A percentile compares a stretch with the other conserved stretches of the same genome.
phyloP scores from a whole-genome alignment of 2,329 filamentous ascomycete species.

The Lachnellula hyalina region DNA sequence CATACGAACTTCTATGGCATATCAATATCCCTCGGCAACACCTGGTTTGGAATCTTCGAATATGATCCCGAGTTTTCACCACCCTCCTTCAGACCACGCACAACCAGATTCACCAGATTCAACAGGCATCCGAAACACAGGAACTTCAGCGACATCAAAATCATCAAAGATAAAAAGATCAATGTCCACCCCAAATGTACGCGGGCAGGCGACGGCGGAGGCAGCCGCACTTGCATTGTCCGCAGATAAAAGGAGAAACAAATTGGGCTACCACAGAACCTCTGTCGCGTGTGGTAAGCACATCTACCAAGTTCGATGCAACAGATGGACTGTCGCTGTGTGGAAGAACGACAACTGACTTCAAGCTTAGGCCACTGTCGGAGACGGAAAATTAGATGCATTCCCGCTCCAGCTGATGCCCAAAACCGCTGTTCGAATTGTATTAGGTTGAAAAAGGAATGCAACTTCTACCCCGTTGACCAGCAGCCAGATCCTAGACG shows the following conservation, averaged over 20 bases:
- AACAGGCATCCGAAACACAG: slow-evolving; percentile 17
- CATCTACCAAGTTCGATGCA: slow-evolving; percentile 4
- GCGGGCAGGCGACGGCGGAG: slow-evolving; percentile 35
- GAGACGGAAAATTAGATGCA: slow-evolving; percentile 87
- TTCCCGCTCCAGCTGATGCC: slow-evolving; percentile 66
- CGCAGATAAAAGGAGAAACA: slow-evolving; percentile 73
- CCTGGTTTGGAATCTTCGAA: slow-evolving; percentile 23
- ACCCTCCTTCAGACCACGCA: slow-evolving; percentile 19
- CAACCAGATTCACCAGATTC: slow-evolving; percentile 19
- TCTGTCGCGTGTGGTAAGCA: slow-evolving; percentile 92
- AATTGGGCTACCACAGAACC: slow-evolving; percentile 90
- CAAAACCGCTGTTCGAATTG: slow-evolving; percentile 85
- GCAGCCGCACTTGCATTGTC: slow-evolving; percentile 30
- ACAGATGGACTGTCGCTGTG: slow-evolving; percentile 5
- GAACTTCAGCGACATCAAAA: slow-evolving; percentile 14
- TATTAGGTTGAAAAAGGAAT: slow-evolving; percentile 90
- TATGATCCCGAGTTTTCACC: slow-evolving; percentile 27
- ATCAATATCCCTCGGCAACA: slow-evolving; percentile 26
- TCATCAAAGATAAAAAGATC: slow-evolving; percentile 39
- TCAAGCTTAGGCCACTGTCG: slow-evolving; percentile 71
- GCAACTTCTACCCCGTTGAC: slow-evolving; percentile 86
- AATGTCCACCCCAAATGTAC: slow-evolving; percentile 45
- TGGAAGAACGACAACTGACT: slow-evolving; percentile 14
- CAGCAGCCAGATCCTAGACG: slow-evolving; percentile 49
- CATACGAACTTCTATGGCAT: slow-evolving; percentile 24